phyloP scores from a whole-genome alignment of 78 protist genomes.

The Dictyostelium brefeldianum region DNA sequence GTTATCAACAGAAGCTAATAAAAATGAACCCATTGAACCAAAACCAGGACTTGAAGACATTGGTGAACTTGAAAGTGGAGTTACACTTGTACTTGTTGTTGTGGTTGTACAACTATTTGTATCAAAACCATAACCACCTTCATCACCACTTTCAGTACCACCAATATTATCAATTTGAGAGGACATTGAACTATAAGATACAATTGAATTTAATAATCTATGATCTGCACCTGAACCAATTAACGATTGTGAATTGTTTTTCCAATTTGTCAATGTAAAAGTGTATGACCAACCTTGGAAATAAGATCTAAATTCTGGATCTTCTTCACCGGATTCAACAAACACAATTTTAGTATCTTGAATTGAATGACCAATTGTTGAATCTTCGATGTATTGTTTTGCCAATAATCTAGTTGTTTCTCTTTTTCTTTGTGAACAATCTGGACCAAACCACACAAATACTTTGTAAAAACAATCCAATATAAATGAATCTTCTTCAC shows the following conservation, averaged over 20 bases:
- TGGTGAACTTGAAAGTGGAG: conserved; percentile 19
- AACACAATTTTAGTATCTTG: not conserved
- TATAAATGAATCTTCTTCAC: conserved; percentile 64
- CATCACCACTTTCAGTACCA: not conserved
- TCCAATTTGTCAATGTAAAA: not conserved
- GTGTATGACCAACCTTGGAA: conserved; percentile 58
- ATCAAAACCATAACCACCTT: conserved; percentile 9
- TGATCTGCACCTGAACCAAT: conserved; percentile 67
- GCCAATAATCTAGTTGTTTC: conserved; percentile 36
- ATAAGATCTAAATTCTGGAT: conserved; percentile 32
- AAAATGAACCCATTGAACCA: conserved; percentile 7
- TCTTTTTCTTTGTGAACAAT: conserved; percentile 57
- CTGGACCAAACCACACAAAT: conserved; percentile 62
- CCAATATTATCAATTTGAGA: not conserved
- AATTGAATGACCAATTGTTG: conserved; percentile 28
- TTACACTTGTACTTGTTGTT: not conserved
- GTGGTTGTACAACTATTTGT: not conserved
- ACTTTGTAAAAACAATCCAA: conserved; percentile 36
- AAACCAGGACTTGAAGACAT: conserved; percentile 1
- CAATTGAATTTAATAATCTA: conserved; percentile 42
- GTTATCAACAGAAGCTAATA: not conserved
- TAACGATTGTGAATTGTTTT: conserved; percentile 31
- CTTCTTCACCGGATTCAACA: conserved; percentile 12
- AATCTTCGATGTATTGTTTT: conserved; percentile 18
- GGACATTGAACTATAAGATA: conserved; percentile 15